Conservation (phyloP, 345 rosid species). For the Raphanus raphanistrum region DNA sequence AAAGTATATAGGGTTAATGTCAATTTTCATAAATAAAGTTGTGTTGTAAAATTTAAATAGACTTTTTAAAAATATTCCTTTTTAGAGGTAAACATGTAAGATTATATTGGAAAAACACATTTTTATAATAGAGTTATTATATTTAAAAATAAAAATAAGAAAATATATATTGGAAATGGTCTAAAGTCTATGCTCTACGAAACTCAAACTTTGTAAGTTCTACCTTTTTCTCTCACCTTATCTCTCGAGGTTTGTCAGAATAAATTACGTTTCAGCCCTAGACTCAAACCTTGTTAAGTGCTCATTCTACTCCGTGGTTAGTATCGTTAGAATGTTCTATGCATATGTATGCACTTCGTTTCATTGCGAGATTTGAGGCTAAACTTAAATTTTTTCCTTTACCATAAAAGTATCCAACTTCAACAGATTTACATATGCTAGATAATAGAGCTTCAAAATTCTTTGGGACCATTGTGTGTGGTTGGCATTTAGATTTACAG, state of each 20-base stretch:
- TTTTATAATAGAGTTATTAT: too few relatives aligned
- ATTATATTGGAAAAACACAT: too few relatives aligned
- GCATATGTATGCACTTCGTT: background rate
- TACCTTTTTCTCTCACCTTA: too few relatives aligned
- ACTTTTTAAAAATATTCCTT: too few relatives aligned
- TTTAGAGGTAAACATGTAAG: too few relatives aligned
- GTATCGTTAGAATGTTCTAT: background rate
- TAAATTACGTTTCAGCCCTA: background rate
- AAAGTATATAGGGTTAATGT: too few relatives aligned
- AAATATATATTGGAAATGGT: too few relatives aligned
- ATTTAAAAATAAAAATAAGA: too few relatives aligned
- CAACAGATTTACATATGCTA: background rate
- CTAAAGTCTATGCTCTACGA: too few relatives aligned
- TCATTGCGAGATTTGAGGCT: background rate
- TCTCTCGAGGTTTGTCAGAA: background rate
- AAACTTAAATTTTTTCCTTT: background rate
- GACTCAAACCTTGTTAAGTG: background rate
- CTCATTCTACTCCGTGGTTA: background rate
- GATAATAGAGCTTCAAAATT: slow-evolving; percentile 3
- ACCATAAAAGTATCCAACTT: slow-evolving; percentile 21
- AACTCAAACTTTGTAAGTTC: too few relatives aligned
- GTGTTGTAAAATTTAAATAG: too few relatives aligned
- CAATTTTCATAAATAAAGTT: too few relatives aligned
- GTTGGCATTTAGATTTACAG: slow-evolving; percentile 19
- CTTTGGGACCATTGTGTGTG: slow-evolving; percentile 31